Base-by-base conservation (phyloP, 176 grass and related monocot genomes). In the Hordeum marinum region DNA sequence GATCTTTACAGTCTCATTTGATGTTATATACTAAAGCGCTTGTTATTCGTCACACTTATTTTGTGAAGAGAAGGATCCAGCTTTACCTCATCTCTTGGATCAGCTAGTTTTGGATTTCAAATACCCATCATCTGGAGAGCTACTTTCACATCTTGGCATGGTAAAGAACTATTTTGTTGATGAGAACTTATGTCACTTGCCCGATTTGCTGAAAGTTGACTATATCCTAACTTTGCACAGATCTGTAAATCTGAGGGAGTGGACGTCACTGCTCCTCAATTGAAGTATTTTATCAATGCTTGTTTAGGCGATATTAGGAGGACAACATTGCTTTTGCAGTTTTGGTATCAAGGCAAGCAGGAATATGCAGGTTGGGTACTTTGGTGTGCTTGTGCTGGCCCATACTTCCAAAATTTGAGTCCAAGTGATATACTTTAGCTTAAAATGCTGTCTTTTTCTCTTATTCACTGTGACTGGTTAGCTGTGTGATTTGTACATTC, bases 281-380 rank as follows among this genome's bases (percentile, higher is more conserved):
- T 91, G 68, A 86, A 94, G 81, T 76, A 92, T 63, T 71, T 91
- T 79, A 82, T 95, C 14, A 74, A 87, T 68, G 80, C 82, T 69
- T 98, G 87, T 89, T 82, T 79, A 75, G 72, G 93, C 86, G 96
- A 98, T 92, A 92, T 98, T 87, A 94, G 96, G 57, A 92, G 88
- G 59, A 85, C 82, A 12, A 85, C 88, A 50, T 89, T 94, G 83
- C 84, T 95, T 90, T 79, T 98, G 76, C 96, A 98, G 70, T 98
- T 98, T 90, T 98, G 93, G 96, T 95, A 81, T 78, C 93, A 98
- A 92, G 96, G 89, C 75, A 90, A 64, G 40, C 89, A 59, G 37
- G 72, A 76, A 72, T 78, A 32, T 61, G 39, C 77, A 87, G 86
- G 91, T 95, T 86, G 80, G 79, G 74, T 83, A 21, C 23, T 89